A percentile compares a stretch with the other conserved stretches of the same genome.
Conservation (phyloP, 371 early-diverging fungal species). For the Mucor indicus region DNA sequence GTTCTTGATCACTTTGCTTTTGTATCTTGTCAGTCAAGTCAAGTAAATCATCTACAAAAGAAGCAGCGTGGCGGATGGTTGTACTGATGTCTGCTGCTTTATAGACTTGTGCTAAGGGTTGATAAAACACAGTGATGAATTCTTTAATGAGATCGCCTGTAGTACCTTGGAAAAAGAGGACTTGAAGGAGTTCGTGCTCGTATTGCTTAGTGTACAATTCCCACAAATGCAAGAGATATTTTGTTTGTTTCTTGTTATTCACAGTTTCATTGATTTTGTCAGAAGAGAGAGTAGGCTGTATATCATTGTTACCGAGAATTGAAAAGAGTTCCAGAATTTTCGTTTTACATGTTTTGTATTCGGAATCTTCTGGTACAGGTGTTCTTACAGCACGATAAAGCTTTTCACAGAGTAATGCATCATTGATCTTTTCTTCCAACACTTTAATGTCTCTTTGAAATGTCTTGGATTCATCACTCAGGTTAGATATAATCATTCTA, state of each 20-base stretch:
- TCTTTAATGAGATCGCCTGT: constrained; percentile 64
- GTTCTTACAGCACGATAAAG: constrained; percentile 53
- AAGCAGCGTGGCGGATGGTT: constrained; percentile 52
- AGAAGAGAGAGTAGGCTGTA: constrained; percentile 5
- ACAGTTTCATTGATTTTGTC: constrained; percentile 2
- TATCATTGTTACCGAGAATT: constrained; percentile 8
- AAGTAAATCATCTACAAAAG: constrained; percentile 60
- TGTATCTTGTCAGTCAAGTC: constrained; percentile 34
- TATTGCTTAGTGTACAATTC: constrained; percentile 47
- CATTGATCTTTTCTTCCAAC: constrained; percentile 43
- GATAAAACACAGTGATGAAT: constrained; percentile 60
- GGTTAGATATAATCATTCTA: constrained; percentile 52
- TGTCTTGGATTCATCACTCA: constrained; percentile 55
- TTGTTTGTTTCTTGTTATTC: constrained; percentile 16
- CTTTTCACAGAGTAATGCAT: constrained; percentile 48
- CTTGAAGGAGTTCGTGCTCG: constrained; percentile 57
- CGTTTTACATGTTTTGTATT: constrained; percentile 1
- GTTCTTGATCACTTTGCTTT: constrained; percentile 22
- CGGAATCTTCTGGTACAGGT: constrained; percentile 18
- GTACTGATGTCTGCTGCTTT: constrained; percentile 66
- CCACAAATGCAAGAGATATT: constrained; percentile 43
- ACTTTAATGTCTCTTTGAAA: constrained; percentile 49
- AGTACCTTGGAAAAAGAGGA: constrained; percentile 58
- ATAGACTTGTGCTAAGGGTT: constrained; percentile 65
- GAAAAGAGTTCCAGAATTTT: constrained; percentile 3